phyloP scores from a whole-genome alignment of 257 asterid genomes.

The Parsonsia alboflavescens region DNA sequence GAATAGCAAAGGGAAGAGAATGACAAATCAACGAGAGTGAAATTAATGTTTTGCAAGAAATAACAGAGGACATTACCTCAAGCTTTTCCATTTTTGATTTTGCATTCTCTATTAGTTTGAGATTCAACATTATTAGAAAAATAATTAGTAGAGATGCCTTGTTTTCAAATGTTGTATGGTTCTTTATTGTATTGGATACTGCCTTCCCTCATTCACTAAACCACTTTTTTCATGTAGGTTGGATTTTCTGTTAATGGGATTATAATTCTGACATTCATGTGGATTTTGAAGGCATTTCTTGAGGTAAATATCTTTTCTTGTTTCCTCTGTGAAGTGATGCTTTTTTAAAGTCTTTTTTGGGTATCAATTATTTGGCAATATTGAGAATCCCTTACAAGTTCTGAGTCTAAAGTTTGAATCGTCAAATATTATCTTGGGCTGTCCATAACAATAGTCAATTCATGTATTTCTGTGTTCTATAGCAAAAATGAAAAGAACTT shows the following conservation, averaged over 20 bases:
- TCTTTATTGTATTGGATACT: background rate
- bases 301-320: slow-evolving; percentile 41
- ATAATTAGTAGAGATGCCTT: background rate
- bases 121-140: background rate
- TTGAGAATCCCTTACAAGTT: slow-evolving; percentile 3
- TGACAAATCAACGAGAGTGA: background rate
- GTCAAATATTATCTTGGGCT: background rate
- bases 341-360: background rate
- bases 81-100: background rate
- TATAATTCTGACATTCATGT: slow-evolving; percentile 70
- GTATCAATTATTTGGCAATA: background rate
- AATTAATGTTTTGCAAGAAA: background rate
- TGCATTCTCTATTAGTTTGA: background rate
- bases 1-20: background rate
- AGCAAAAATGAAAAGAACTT: background rate
- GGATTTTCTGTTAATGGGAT: slow-evolving; percentile 88
- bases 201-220: background rate
- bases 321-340: slow-evolving; percentile 8
- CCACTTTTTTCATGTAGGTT: slow-evolving; percentile 44
- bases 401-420: background rate
- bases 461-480: background rate
- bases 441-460: background rate
- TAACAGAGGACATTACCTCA: background rate
- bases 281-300: slow-evolving; percentile 87
- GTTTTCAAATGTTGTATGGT: background rate